Evolutionary conservation across 345 rosid species (phyloP), one percentile per base, ranked within the genome.

Genomic region (Rhodamnia rubescens): DNA sequence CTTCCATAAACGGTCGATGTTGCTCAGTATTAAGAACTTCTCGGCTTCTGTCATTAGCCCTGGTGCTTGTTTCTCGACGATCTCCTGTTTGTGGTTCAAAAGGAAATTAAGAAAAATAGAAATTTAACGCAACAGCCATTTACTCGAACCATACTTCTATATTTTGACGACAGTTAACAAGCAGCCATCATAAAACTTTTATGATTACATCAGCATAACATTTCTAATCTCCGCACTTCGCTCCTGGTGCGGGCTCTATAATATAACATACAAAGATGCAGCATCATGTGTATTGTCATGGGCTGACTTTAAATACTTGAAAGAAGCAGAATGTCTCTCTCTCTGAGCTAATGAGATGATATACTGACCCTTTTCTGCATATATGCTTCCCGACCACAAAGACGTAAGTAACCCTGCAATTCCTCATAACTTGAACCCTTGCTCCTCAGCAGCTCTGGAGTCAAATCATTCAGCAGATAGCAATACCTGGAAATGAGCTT

Each of bases 41-140:
- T 97, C 98, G 1, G 99, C 98, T 87, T 97, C 99, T 85, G 91
- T 92, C 98, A 97, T 97, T 87, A 97, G 88, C 44, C 97, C 96
- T 29, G 96, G 96, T 85, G 95, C 94, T 93, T 95, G 87, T 90
- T 93, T 92, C 93, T 97, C 98, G 84, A 97, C 95, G 4, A 89
- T 87, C 57, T 92, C 96, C 99, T 97, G 58, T 32, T 84, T 78
- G 44, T 36, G 3, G 44, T 59, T 83, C 52, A 53, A 74, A 7
- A 75, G 51, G 49, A 83, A 78, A 56, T 29, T 36, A 14, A 57
- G 16, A 49, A 8, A 8, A 1, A 32, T 8, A 16, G 12, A 69
- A 69, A 4, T 8, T 69, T 69, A 69, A 5, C 0, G 12, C 78
- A 36, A 36, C 47, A 2, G 24, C 44, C 24, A 32, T 69, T 1